Base-by-base conservation (phyloP, 1,139 yeast species). In the Suhomyces kunorum region DNA sequence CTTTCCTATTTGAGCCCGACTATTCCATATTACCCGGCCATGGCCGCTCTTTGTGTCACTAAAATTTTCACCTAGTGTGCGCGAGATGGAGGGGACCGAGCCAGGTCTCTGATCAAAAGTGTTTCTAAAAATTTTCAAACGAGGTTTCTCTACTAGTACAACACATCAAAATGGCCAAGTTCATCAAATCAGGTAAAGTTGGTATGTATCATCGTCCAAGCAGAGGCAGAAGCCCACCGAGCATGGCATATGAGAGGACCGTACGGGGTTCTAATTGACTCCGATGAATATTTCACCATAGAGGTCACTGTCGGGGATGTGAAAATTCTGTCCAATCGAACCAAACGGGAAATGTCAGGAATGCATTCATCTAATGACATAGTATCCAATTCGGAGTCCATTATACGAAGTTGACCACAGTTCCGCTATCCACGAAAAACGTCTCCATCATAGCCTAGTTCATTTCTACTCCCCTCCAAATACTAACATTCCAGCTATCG, bases 151-250 rank as follows among this genome's bases (percentile, higher is more conserved):
- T 43, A 42, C 44, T 44, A 36, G 38, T 40, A 41, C 52, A 49
- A 40, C 49, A 48, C 58, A 53, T 50, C 46, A 55, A 76, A 75
- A 85, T 85, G 92, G 92, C 96, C 80, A 90, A 90, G 80, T 90
- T 90, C 85, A 84, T 90, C 80, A 90, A 90, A 83, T 87, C 97
- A 74, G 97, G 97, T 83, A 90, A 88, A 87, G 98, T 90, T 86
- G 95, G 94, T 86, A 85, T 75, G 95, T 85, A 76, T 50, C 32
- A 29, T n/a, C 24, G 7, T 29, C 13, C 8, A 18, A 29, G 24
- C 8, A 20, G n/a, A 20, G n/a, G 24, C 24, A 20, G n/a, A 2
- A 6, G 11, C n/a, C 8, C n/a, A 8, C 12, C 24, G 24, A n/a
- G 24, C 8, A 20, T n/a, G 24, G 24, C 8, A 20, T n/a, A 20